A percentile compares a stretch with the other conserved stretches of the same genome.
phyloP scores from a whole-genome alignment of 345 rosid genomes.

The Rhodamnia rubescens region DNA sequence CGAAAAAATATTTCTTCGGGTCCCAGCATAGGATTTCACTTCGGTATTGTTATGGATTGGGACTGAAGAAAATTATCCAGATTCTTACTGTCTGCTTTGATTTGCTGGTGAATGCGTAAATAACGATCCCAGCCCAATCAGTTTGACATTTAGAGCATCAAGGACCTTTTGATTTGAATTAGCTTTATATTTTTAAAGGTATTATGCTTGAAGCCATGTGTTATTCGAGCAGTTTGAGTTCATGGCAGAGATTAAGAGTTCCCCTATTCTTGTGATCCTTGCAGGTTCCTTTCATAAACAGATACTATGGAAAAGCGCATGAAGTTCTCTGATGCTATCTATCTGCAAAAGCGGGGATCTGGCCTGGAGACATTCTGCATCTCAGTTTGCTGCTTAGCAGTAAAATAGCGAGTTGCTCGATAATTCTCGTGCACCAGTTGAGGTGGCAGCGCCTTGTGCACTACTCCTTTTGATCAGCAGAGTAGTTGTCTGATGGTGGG shows the following conservation, averaged over 20 bases:
- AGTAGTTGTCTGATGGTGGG: background rate
- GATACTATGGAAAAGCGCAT: constrained; percentile 88
- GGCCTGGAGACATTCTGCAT: background rate
- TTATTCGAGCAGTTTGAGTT: background rate
- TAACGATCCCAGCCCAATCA: background rate
- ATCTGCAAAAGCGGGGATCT: background rate
- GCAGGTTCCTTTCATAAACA: constrained; percentile 79
- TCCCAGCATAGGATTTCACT: background rate
- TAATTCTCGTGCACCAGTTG: background rate
- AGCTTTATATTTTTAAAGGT: background rate
- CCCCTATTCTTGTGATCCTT: background rate
- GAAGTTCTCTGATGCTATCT: constrained; percentile 38
- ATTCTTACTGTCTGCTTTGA: background rate
- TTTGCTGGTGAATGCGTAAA: background rate
- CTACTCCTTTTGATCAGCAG: background rate
- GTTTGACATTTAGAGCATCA: background rate
- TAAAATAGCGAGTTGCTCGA: background rate
- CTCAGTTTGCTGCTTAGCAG: background rate
- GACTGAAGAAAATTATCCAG: background rate
- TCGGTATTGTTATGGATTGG: background rate
- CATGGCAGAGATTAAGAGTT: background rate
- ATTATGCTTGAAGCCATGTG: background rate
- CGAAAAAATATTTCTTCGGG: background rate
- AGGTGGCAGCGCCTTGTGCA: background rate
- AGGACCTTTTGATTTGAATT: background rate